A percentile compares a stretch with the other conserved stretches of the same genome.
Evolutionary conservation across 1,284 basidiomycete species (phyloP).

Genomic region (Rhodotorula sp.): DNA sequence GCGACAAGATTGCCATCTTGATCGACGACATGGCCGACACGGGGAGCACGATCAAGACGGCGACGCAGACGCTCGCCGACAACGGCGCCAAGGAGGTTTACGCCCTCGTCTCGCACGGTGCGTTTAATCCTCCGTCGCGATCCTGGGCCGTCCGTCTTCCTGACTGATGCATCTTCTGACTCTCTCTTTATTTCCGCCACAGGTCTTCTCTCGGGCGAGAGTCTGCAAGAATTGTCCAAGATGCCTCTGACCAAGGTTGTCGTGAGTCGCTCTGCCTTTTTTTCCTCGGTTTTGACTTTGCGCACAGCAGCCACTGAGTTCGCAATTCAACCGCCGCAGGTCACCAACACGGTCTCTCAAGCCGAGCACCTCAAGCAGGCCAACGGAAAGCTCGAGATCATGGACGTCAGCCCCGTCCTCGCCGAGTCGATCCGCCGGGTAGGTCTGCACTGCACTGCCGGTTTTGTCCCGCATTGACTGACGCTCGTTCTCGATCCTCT

Average conservation of each 20-base stretch:
- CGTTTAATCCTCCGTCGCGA: slow-evolving; percentile 37
- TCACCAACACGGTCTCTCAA: slow-evolving; percentile 77
- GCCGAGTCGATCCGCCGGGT: slow-evolving; percentile 87
- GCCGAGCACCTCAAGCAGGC: slow-evolving; percentile 54
- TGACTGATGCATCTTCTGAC: background rate
- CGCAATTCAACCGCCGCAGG: slow-evolving; percentile 49
- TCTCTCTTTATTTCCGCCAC: background rate
- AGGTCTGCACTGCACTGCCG: background rate
- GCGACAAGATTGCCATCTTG: slow-evolving; percentile 87
- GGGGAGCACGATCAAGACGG: slow-evolving; percentile 80
- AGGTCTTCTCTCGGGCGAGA: slow-evolving; percentile 83
- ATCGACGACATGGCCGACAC: slow-evolving; percentile 99
- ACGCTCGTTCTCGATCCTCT: background rate
- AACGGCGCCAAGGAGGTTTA: slow-evolving; percentile 85
- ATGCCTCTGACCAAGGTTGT: slow-evolving; percentile 84
- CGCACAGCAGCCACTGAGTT: slow-evolving; percentile 22
- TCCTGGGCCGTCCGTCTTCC: too few species aligned
- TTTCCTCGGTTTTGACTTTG: slow-evolving; percentile 14
- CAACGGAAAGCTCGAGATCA: slow-evolving; percentile 55
- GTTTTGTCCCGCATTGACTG: background rate
- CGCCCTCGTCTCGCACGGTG: slow-evolving; percentile 89
- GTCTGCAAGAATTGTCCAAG: slow-evolving; percentile 70
- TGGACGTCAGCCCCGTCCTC: slow-evolving; percentile 87
- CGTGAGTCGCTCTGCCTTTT: slow-evolving; percentile 56
- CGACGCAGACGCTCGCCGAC: slow-evolving; percentile 78